phyloP scores from a whole-genome alignment of 2,329 filamentous ascomycete species.

The Iodosphaeria phyllophila region DNA sequence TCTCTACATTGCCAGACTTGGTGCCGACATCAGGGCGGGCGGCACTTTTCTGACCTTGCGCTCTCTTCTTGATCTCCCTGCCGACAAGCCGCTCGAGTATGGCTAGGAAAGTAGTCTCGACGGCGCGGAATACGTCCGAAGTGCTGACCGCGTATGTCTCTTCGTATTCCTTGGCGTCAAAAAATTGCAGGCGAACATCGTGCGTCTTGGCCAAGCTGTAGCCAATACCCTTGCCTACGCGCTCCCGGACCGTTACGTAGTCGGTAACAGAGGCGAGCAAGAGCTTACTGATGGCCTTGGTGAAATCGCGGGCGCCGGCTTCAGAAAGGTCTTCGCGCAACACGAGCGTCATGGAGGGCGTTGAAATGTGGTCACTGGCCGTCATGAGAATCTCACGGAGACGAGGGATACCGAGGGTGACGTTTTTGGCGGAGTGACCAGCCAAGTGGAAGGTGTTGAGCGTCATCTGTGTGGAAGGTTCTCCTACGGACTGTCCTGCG shows the following conservation, averaged over 20 bases:
- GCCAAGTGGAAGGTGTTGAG: slow-evolving; percentile 99
- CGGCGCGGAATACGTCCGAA: slow-evolving; percentile 56
- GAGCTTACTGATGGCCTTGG: slow-evolving; percentile 79
- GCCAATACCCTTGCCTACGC: slow-evolving; percentile 50
- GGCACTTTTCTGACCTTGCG: slow-evolving; percentile 40
- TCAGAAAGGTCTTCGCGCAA: slow-evolving; percentile 53
- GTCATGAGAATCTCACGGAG: slow-evolving; percentile 98
- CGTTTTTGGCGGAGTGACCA: slow-evolving; percentile 95
- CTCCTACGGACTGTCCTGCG: slow-evolving; percentile 88
- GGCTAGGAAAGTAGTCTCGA: slow-evolving; percentile 67
- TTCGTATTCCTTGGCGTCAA: slow-evolving; percentile 66
- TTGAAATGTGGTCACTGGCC: slow-evolving; percentile 73
- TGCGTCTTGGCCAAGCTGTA: slow-evolving; percentile 66
- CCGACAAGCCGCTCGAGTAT: slow-evolving; percentile 51
- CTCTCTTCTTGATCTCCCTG: slow-evolving; percentile 71
- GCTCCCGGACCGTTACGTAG: slow-evolving; percentile 62
- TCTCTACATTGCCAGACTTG: slow-evolving; percentile 32
- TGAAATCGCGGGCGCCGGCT: slow-evolving; percentile 57
- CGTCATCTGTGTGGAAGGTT: slow-evolving; percentile 98
- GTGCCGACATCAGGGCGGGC: slow-evolving; percentile 58
- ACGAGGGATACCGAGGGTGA: slow-evolving; percentile 94
- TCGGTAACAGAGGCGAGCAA: slow-evolving; percentile 73
- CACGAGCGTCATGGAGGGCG: slow-evolving; percentile 73
- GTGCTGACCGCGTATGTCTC: slow-evolving; percentile 69
- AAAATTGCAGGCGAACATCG: slow-evolving; percentile 66